Percentiles rank a stretch among this genome's conserved stretches.
phyloP scores from a whole-genome alignment of 305 asterid species.

The Caryopteris hybrid region DNA sequence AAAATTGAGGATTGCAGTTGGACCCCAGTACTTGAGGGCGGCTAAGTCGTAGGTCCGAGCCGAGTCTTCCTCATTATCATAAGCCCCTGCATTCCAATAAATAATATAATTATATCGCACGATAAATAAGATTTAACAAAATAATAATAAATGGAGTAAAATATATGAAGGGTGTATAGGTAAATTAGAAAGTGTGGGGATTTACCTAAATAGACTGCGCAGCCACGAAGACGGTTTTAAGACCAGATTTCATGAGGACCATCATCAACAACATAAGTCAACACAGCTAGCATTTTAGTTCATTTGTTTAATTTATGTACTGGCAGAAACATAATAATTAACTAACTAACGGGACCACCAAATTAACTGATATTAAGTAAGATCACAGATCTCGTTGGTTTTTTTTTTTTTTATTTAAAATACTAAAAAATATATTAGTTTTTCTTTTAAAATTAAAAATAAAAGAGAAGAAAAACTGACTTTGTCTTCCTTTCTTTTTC shows the following conservation, averaged over 20 bases:
- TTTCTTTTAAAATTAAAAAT: not conserved
- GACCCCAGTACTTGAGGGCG: slow-evolving; percentile 74
- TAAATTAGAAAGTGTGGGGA: not conserved
- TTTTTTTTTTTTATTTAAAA: not conserved
- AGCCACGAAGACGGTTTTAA: slow-evolving; percentile 25
- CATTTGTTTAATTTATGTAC: not conserved
- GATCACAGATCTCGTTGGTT: slow-evolving; percentile 44
- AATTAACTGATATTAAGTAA: slow-evolving; percentile 10
- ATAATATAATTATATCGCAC: no score
- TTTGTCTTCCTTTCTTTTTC: slow-evolving; percentile 66
- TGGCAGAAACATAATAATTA: slow-evolving; percentile 13
- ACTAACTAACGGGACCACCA: not conserved
- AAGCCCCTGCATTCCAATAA: slow-evolving; percentile 45
- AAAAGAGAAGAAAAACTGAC: slow-evolving; percentile 16
- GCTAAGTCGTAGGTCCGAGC: slow-evolving; percentile 72
- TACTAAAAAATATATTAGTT: not conserved
- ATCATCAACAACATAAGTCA: slow-evolving; percentile 22
- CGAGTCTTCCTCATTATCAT: slow-evolving; percentile 61
- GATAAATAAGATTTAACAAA: no score
- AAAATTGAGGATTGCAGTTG: slow-evolving; percentile 43
- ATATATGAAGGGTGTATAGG: not conserved
- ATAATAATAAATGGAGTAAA: not conserved
- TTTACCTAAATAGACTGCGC: slow-evolving; percentile 70
- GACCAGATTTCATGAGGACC: not conserved
- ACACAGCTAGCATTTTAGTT: slow-evolving; percentile 33